A percentile compares a stretch with the other conserved stretches of the same genome.
phyloP scores from a whole-genome alignment of 2,329 filamentous ascomycete species.

The Tolypocladium ovalisporum region DNA sequence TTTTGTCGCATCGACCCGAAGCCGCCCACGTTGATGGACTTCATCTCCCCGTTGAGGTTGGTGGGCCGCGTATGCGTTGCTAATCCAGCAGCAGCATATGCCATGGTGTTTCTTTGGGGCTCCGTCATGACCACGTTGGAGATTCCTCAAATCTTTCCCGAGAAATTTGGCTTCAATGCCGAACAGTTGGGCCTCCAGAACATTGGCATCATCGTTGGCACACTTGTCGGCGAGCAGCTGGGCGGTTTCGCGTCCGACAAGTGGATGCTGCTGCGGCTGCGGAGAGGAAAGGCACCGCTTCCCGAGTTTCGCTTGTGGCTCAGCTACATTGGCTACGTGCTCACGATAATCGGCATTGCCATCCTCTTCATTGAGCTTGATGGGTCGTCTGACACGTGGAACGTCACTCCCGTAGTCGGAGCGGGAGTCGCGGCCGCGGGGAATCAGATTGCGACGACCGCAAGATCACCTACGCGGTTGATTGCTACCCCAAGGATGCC shows the following conservation, averaged over 20 bases:
- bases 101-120: constrained; percentile 42
- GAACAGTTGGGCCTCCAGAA: constrained; percentile 49
- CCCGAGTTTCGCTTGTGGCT: constrained; percentile 48
- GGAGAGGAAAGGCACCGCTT: constrained; percentile 16
- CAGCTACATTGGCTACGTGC: constrained; percentile 38
- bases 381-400: constrained; percentile 34
- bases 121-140: constrained; percentile 35
- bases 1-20: constrained; percentile 8
- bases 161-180: constrained; percentile 44
- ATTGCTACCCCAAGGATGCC: constrained; percentile 41
- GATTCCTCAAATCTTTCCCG: constrained; percentile 45
- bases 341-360: constrained; percentile 39
- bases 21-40: constrained; percentile 3
- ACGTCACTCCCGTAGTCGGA: constrained; percentile 45
- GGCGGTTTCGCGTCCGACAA: constrained; percentile 40
- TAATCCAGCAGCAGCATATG: constrained; percentile 36
- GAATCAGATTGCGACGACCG: constrained; percentile 50
- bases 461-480: constrained; percentile 50
- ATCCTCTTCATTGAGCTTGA: constrained; percentile 42
- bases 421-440: constrained; percentile 39
- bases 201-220: constrained; percentile 44
- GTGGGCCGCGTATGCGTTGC: constrained; percentile 1
- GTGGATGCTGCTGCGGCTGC: constrained; percentile 35
- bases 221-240: constrained; percentile 45
- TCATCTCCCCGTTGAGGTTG: constrained; percentile 7